Conservation (phyloP, 2,329 filamentous ascomycete genomes). For the Capronia americana region DNA sequence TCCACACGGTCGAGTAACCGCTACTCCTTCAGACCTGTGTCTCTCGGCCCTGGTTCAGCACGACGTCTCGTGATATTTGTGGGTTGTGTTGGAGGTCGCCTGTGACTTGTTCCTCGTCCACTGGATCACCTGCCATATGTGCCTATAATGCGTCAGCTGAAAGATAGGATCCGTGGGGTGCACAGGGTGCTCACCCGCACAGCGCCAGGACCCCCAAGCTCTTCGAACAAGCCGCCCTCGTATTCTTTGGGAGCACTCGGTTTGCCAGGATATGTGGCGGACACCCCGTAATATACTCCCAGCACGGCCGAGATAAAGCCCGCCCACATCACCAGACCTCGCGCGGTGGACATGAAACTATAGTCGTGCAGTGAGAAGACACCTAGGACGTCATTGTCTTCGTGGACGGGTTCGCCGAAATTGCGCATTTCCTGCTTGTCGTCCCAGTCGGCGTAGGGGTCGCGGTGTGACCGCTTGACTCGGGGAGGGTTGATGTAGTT, state of each 20-base stretch:
- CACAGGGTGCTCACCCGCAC: constrained; percentile 64
- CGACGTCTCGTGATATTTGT: constrained; percentile 7
- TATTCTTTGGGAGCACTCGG: constrained; percentile 73
- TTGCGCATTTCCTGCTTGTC: constrained; percentile 97
- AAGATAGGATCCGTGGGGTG: background rate
- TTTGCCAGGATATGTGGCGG: constrained; percentile 73
- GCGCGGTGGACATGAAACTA: constrained; percentile 77
- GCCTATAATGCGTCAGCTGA: constrained; percentile 28
- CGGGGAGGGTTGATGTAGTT: constrained; percentile 58
- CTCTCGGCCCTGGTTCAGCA: constrained; percentile 9
- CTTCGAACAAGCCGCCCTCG: constrained; percentile 71
- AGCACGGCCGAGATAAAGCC: constrained; percentile 70
- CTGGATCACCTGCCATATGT: constrained; percentile 25
- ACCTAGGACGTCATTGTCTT: constrained; percentile 92
- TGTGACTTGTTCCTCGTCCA: constrained; percentile 13
- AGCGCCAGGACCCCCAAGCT: constrained; percentile 74
- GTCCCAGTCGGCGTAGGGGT: constrained; percentile 94
- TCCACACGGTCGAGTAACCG: background rate
- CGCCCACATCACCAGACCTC: constrained; percentile 71
- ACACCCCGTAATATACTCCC: constrained; percentile 70
- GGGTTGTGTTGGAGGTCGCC: constrained; percentile 7
- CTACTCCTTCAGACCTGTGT: background rate
- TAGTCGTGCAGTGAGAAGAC: constrained; percentile 91
- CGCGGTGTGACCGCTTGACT: constrained; percentile 88
- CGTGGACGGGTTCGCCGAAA: constrained; percentile 94